Percentiles rank a stretch among this genome's conserved stretches.
These are phyloP conservation scores for Chimonanthus praecox DNA, from an alignment of 164 flowering plant genomes.

Conservation along the genomic window DNA sequence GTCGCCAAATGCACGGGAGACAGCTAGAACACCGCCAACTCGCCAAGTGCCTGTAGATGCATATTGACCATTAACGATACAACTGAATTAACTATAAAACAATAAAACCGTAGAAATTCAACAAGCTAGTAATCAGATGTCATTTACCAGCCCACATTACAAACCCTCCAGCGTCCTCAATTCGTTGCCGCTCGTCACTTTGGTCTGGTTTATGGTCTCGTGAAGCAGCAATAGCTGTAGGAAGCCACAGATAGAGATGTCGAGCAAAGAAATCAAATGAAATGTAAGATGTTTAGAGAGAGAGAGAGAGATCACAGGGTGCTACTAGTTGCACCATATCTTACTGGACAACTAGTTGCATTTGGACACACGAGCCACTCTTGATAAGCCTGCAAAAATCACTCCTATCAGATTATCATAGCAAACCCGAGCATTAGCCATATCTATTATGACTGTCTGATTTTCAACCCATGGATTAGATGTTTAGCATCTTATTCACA, in stretches of 20 bases:
- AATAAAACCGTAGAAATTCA: background rate
- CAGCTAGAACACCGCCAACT: slow-evolving; percentile 99
- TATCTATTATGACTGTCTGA: background rate
- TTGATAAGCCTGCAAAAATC: background rate
- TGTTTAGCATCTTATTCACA: too few relatives aligned
- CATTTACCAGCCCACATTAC: slow-evolving; percentile 97
- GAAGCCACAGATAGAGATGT: background rate
- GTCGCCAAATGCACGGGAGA: slow-evolving; percentile 99
- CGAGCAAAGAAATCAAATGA: background rate
- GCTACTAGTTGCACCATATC: background rate
- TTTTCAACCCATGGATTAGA: background rate
- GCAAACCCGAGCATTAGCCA: background rate
- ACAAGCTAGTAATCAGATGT: background rate
- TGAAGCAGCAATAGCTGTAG: slow-evolving; percentile 85
- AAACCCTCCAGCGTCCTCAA: slow-evolving; percentile 98
- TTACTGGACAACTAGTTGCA: background rate
- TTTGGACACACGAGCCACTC: background rate
- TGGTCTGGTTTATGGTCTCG: slow-evolving; percentile 99
- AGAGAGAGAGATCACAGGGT: background rate
- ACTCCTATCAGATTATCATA: background rate
- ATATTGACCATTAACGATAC: background rate
- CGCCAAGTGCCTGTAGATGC: slow-evolving; percentile 82
- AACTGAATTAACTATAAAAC: too few relatives aligned
- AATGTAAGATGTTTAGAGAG: background rate
- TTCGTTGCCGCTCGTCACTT: slow-evolving; percentile 88